Evolutionary conservation across 2,329 filamentous ascomycete species (phyloP).

Genomic region (Chaetoscypha palmicola): DNA sequence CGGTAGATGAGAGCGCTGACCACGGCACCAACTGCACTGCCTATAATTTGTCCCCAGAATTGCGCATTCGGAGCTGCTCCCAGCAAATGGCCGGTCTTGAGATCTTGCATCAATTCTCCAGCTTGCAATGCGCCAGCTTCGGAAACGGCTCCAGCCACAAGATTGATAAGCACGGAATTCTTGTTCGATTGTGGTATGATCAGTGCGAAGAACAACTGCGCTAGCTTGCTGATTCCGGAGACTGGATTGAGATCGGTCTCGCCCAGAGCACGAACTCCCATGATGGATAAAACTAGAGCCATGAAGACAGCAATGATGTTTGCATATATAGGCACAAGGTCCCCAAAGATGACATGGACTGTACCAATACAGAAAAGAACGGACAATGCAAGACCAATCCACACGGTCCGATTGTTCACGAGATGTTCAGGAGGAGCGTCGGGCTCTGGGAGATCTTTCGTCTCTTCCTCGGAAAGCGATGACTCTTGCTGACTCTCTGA

Average conservation of each 20-base stretch:
- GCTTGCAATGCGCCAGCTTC: constrained; percentile 86
- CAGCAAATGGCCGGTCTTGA: constrained; percentile 91
- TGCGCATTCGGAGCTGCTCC: constrained; percentile 90
- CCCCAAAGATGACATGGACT: constrained; percentile 76
- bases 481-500: constrained; percentile 4
- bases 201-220: constrained; percentile 89
- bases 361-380: constrained; percentile 72
- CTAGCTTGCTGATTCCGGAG: constrained; percentile 92
- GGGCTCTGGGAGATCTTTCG: constrained; percentile 38
- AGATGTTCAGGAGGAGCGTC: constrained; percentile 83
- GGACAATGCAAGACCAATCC: constrained; percentile 68
- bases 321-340: constrained; percentile 70
- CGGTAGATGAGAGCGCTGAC: constrained; percentile 82
- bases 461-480: constrained; percentile 11
- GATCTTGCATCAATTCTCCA: constrained; percentile 92
- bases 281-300: constrained; percentile 72
- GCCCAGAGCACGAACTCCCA: constrained; percentile 61
- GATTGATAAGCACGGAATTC: constrained; percentile 88
- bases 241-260: constrained; percentile 96
- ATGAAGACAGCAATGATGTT: constrained; percentile 75
- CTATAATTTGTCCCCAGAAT: constrained; percentile 94
- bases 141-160: constrained; percentile 84
- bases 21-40: constrained; percentile 76
- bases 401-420: constrained; percentile 63
- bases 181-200: constrained; percentile 75